Evolutionary conservation across 2,329 filamentous ascomycete genomes (phyloP), one percentile per base, ranked within the genome.

Genomic region (Fusarium guadeloupense): DNA sequence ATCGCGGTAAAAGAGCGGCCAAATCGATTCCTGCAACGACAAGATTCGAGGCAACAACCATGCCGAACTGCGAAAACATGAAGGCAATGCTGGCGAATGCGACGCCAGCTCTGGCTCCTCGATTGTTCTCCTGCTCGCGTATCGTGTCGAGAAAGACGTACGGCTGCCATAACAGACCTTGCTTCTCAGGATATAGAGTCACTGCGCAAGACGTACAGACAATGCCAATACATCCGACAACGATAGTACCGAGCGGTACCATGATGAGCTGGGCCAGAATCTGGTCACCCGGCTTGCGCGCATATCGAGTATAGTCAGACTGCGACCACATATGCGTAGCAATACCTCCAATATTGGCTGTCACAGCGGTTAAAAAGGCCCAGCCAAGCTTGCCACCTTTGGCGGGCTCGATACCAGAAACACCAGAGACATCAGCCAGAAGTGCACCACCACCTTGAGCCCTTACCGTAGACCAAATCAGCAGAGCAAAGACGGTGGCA

Each of bases 231-330:
- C 35, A 48, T 5, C 44, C 44, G 1, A 48, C 44, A 1, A 48
- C 10, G 4, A 48, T 39, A 25, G 44, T 25, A 9, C 44, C 34
- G 1, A 48, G 25, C 5, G 44, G 44, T 0, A 48, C 44, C 34
- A 48, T 48, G 9, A 48, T 13, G 2, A 48, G 25, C 17, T 48
- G 71, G 6, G 69, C 70, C 3, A 64, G 25, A 2, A 74, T 54
- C 40, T 72, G 71, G 20, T 73, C 71, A 5, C 67, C 63, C 5
- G 70, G 69, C 21, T 57, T 58, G 16, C 70, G 67, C 12, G 70
- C 69, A 49, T 69, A 73, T n/a, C 71, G 61, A 1, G 69, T 71
- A 42, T 71, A 73, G 50, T 73, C 71, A 10, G 67, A 69, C 56
- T 72, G 71, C 12, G 59, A 64, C 60, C 64, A 71, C 59, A 72